Percentiles rank a stretch among this genome's conserved stretches.
Evolutionary conservation across 2,329 filamentous ascomycete species (phyloP).

Genomic region (Fusarium scirpi): DNA sequence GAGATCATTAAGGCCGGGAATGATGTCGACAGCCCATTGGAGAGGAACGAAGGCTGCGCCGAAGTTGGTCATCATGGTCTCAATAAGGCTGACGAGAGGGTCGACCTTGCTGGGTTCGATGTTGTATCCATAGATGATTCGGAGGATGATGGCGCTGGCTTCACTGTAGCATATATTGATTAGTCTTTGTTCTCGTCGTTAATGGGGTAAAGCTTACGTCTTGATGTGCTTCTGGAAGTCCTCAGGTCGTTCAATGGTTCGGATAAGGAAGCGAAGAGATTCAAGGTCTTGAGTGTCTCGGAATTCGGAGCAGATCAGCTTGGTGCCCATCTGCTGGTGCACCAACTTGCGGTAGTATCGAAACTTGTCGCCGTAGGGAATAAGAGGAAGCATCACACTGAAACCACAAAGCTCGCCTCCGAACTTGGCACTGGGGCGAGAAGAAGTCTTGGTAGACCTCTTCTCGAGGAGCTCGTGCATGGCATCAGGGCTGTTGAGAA

Average conservation of each 20-base stretch:
- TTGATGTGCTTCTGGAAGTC: constrained; percentile 44
- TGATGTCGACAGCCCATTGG: constrained; percentile 51
- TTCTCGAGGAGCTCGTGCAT: constrained; percentile 55
- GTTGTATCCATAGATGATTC: constrained; percentile 51
- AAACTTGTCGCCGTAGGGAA: constrained; percentile 36
- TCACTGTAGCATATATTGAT: constrained; percentile 33
- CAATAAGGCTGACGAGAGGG: constrained; percentile 48
- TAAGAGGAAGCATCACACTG: constrained; percentile 19
- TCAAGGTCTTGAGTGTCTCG: constrained; percentile 46
- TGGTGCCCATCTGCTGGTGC: constrained; percentile 49
- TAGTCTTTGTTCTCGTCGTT: background rate
- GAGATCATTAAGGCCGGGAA: constrained; percentile 49
- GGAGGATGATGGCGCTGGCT: constrained; percentile 46
- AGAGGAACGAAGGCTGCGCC: constrained; percentile 47
- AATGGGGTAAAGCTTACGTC: constrained; percentile 34
- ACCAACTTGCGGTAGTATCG: constrained; percentile 47
- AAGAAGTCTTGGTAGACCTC: constrained; percentile 50
- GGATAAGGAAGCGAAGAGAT: constrained; percentile 42
- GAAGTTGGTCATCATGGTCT: constrained; percentile 48
- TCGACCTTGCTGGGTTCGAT: constrained; percentile 49
- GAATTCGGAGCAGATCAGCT: constrained; percentile 29
- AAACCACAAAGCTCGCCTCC: constrained; percentile 45
- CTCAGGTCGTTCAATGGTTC: constrained; percentile 39
- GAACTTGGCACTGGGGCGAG: constrained; percentile 45
- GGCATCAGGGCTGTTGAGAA: constrained; percentile 54